Evolutionary conservation across 1,139 yeast species (phyloP).

Genomic region (Meyerozyma carpophila): DNA sequence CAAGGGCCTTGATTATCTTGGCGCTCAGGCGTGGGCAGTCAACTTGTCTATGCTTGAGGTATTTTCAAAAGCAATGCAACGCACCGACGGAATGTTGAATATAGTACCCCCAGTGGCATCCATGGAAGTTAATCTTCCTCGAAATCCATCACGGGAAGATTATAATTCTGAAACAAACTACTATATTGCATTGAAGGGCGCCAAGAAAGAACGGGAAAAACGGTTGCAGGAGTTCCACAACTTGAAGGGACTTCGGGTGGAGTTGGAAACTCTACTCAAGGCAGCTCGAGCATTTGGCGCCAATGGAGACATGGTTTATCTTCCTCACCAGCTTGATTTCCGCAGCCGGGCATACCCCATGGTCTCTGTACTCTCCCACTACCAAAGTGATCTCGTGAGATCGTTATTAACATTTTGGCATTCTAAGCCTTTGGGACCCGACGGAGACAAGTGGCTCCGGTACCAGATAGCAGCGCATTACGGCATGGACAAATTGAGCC

Average conservation of each 20-base stretch:
- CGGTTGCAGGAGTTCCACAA: conserved; percentile 11
- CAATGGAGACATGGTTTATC: conserved; percentile 34
- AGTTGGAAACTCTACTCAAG: conserved; percentile 16
- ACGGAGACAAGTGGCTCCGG: conserved; percentile 36
- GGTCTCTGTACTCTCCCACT: conserved; percentile 31
- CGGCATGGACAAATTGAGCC: conserved; percentile 25
- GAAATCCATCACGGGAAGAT: conserved; percentile 6
- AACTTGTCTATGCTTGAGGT: conserved; percentile 21
- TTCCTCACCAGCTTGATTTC: conserved; percentile 24
- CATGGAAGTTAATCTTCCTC: conserved; percentile 1
- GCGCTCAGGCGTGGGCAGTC: conserved; percentile 33
- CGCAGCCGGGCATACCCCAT: conserved; percentile 34
- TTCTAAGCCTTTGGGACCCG: conserved; percentile 27
- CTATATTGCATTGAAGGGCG: conserved; percentile 2
- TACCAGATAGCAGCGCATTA: conserved; percentile 36
- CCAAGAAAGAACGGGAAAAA: conserved; percentile 4
- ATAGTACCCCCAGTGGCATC: conserved; percentile 20
- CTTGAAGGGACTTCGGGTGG: conserved; percentile 15
- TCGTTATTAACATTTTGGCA: conserved; percentile 37
- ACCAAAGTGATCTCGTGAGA: conserved; percentile 33
- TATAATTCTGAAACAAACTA: conserved; percentile 5
- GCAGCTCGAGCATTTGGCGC: conserved; percentile 23
- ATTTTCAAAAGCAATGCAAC: conserved; percentile 18
- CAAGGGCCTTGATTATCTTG: conserved; percentile 24
- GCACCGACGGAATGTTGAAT: conserved; percentile 20